Conservation (phyloP, 345 rosid species). For the Lagerstroemia speciosa region DNA sequence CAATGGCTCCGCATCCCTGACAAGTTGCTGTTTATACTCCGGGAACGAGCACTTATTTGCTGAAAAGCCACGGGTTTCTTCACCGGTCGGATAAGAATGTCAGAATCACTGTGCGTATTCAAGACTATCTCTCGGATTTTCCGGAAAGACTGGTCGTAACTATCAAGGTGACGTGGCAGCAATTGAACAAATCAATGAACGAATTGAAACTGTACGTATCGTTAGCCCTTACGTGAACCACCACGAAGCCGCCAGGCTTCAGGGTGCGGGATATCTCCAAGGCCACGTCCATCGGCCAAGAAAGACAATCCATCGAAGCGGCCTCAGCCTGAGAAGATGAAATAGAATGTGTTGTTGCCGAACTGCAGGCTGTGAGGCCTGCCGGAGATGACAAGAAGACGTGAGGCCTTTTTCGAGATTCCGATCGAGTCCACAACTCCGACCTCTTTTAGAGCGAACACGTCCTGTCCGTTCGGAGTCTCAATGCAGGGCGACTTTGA, state of each 20-base stretch:
- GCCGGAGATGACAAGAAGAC: constrained; percentile 62
- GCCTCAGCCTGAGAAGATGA: constrained; percentile 73
- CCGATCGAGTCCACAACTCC: constrained; percentile 68
- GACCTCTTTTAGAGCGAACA: constrained; percentile 65
- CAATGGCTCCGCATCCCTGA: constrained; percentile 64
- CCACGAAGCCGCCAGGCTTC: constrained; percentile 82
- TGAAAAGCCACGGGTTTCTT: constrained; percentile 19
- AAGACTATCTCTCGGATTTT: constrained; percentile 57
- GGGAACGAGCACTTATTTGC: constrained; percentile 53
- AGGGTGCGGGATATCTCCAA: constrained; percentile 68
- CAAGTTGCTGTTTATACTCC: constrained; percentile 49
- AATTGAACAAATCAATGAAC: constrained; percentile 86
- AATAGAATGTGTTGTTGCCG: constrained; percentile 49
- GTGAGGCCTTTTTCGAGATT: constrained; percentile 58
- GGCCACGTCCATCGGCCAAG: constrained; percentile 59
- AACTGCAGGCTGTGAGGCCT: constrained; percentile 57
- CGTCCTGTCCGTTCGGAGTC: constrained; percentile 69
- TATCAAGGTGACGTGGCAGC: constrained; percentile 60
- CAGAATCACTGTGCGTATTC: constrained; percentile 29
- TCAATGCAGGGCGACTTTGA: constrained; percentile 69
- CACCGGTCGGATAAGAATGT: constrained; percentile 18
- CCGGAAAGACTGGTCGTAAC: constrained; percentile 56
- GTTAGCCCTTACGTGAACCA: constrained; percentile 72
- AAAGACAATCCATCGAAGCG: constrained; percentile 41
- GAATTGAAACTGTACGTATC: constrained; percentile 96